phyloP scores from a whole-genome alignment of 495 filamentous ascomycete species.

The Articulospora tetracladia region DNA sequence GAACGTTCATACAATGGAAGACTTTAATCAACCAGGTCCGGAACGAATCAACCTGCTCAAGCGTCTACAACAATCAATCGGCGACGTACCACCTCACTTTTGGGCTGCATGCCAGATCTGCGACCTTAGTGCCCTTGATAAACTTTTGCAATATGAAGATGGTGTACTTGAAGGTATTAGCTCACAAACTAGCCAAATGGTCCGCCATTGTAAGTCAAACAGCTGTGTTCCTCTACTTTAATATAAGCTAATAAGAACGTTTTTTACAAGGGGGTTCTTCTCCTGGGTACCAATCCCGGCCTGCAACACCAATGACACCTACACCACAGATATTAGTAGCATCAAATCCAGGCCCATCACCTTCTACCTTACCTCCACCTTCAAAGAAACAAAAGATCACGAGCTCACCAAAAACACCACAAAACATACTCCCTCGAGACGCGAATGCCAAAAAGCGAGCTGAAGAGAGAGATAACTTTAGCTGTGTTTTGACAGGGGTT shows the following conservation, averaged over 20 bases:
- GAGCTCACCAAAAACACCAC: constrained; percentile 9
- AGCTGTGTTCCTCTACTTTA: constrained; percentile 5
- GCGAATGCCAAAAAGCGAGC: not conserved
- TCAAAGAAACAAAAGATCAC: constrained; percentile 11
- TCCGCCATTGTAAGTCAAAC: constrained; percentile 13
- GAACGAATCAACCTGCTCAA: constrained; percentile 16
- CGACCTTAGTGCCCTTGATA: constrained; percentile 8
- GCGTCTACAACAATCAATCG: constrained; percentile 12
- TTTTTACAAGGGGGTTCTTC: not conserved
- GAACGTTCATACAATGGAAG: constrained; percentile 6
- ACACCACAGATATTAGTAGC: constrained; percentile 4
- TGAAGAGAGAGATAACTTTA: constrained; percentile 11
- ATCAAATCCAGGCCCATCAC: constrained; percentile 6
- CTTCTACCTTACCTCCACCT: constrained; percentile 7
- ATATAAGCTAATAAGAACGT: constrained; percentile 5
- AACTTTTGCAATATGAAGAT: not conserved
- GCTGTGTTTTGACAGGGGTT: constrained; percentile 16
- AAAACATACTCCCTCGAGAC: constrained; percentile 4
- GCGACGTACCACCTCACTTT: constrained; percentile 15
- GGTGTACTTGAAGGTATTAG: not conserved
- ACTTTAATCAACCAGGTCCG: constrained; percentile 13
- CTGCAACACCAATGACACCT: constrained; percentile 7
- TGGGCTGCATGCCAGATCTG: constrained; percentile 21
- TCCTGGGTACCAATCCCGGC: not conserved
- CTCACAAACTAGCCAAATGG: constrained; percentile 11